These are phyloP conservation scores for Phycomyces blakesleeanus DNA, from an alignment of 192 early-diverging fungal species.

Conservation along the genomic window DNA sequence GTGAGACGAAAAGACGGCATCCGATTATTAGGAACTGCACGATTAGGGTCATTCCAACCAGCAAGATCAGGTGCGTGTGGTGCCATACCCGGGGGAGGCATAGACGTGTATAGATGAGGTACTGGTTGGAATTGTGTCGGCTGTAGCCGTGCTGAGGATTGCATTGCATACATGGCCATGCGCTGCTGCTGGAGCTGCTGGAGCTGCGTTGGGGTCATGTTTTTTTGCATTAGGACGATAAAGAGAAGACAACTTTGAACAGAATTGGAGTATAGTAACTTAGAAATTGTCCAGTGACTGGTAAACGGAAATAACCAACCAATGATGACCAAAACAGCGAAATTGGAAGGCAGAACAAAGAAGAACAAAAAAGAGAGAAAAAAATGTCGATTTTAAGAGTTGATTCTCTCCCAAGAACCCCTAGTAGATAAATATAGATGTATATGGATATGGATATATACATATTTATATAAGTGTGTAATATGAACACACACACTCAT, in stretches of 20 bases:
- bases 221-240: constrained; percentile 7
- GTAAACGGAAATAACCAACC: background rate
- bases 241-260: background rate
- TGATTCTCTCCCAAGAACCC: no score
- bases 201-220: constrained; percentile 9
- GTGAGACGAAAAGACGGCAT: background rate
- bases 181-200: constrained; percentile 19
- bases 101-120: background rate
- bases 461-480: no score
- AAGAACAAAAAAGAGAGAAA: background rate
- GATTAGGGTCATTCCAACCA: background rate
- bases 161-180: constrained; percentile 16
- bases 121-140: background rate
- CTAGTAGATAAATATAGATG: background rate
- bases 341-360: no score
- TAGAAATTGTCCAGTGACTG: background rate
- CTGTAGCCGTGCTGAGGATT: background rate
- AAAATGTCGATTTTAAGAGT: background rate
- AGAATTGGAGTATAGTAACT: background rate
- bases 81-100: background rate
- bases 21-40: background rate
- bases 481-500: no score
- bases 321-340: no score
- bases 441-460: background rate
- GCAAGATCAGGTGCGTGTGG: background rate